Evolutionary conservation across 1,284 basidiomycete species (phyloP), one percentile per base, ranked within the genome.

Genomic region (Trichosporon sp.): DNA sequence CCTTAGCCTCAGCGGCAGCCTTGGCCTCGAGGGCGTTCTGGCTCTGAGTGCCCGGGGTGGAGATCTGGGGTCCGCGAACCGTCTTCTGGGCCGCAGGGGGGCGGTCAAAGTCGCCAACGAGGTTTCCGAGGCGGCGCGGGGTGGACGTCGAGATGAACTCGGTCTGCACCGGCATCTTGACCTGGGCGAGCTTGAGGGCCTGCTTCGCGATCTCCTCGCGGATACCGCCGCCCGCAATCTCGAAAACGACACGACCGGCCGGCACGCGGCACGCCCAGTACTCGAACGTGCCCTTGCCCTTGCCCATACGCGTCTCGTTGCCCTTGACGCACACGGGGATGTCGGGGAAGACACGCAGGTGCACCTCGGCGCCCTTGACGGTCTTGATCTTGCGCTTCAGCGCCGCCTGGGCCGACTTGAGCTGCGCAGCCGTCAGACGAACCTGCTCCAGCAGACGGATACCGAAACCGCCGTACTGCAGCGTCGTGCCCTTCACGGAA

Each of bases 271-370:
- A 94, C 43, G 96, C 94, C 97, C 96, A 98, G 84, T 89, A 98
- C 82, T 98, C 96, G 79, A 98, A 99, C 0, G 92, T 89, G 65
- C 97, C 97, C 84, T 99, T 99, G 71, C 97, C 97, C 85, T 98
- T 98, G 64, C 96, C 96, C 97, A 99, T 99, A 89, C 97, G 92
- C 6, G 96, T 97, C 84, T 99, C 96, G 80, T 98, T 98, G 69
- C 96, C 96, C 90, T 99, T 98, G 71, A 98, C 91, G 86, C 96
- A 98, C 71, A 99, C 94, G 2, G 96, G 95, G 70, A 98, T 90
- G 85, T 98, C 94, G 2, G 96, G 96, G 85, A 98, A 99, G 32
- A 98, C 91, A 32, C 96, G 88, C 83, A 98, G 81, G 83, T 89
- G 95, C 40, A 95, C 89, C 85, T 96, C 92, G 40, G 90, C 89